phyloP scores from a whole-genome alignment of 257 asterid species.

The Petunia axillaris region DNA sequence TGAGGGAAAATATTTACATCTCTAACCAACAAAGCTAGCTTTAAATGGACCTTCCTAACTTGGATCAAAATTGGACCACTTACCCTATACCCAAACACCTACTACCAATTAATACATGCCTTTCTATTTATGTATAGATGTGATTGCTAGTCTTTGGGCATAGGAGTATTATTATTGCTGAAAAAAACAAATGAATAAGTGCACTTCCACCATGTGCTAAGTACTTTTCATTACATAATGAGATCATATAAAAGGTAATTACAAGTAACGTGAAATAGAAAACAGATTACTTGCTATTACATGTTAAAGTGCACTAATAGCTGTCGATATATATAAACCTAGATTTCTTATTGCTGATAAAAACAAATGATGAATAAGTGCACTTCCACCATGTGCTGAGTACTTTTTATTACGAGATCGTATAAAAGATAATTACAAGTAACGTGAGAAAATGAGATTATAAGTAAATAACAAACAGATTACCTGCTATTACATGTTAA shows the following conservation, averaged over 20 bases:
- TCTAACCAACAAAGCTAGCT: constrained; percentile 52
- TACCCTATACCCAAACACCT: not conserved
- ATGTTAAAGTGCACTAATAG: too few species aligned
- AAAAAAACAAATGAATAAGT: not conserved
- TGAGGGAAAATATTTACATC: constrained; percentile 35
- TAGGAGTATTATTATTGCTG: not conserved
- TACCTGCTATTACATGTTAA: too few species aligned
- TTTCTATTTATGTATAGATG: not conserved
- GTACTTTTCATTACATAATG: not conserved
- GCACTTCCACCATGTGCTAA: constrained; percentile 25
- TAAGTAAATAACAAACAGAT: too few species aligned
- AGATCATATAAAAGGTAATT: too few species aligned
- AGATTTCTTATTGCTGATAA: too few species aligned
- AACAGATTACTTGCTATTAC: too few species aligned
- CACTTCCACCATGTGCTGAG: constrained; percentile 27
- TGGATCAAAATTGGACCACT: not conserved
- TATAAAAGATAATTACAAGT: too few species aligned
- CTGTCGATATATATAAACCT: too few species aligned
- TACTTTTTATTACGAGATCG: not conserved
- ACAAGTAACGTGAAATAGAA: too few species aligned
- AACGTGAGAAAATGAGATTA: too few species aligned
- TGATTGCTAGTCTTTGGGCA: constrained; percentile 5
- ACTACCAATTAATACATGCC: not conserved
- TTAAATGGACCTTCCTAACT: constrained; percentile 36
- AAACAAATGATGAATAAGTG: constrained; percentile 33